phyloP scores from a whole-genome alignment of 345 rosid species.

The Isatis tinctoria region DNA sequence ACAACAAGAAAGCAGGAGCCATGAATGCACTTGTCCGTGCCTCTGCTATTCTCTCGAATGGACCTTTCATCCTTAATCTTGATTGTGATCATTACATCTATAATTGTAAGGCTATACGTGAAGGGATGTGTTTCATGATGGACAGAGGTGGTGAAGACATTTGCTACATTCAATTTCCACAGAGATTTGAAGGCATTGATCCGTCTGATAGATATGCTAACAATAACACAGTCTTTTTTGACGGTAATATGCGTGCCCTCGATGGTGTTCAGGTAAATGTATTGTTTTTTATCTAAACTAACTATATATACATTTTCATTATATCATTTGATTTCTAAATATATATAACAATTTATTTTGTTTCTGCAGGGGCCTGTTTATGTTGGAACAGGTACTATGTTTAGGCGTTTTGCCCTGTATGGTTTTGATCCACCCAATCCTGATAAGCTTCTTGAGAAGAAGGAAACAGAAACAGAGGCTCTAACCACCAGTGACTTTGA shows the following conservation, averaged over 20 bases:
- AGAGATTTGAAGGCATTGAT: constrained; percentile 96
- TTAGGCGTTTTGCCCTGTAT: constrained; percentile 86
- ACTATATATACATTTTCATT: background rate
- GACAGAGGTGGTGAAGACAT: constrained; percentile 87
- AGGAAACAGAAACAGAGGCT: constrained; percentile 59
- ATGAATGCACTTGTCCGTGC: constrained; percentile 89
- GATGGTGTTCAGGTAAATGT: constrained; percentile 80
- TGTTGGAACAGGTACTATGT: constrained; percentile 94
- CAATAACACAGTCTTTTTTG: constrained; percentile 92
- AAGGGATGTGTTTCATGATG: constrained; percentile 99
- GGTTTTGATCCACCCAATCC: constrained; percentile 83
- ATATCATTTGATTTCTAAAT: background rate
- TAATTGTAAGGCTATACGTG: constrained; percentile 83
- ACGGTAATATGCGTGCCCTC: constrained; percentile 94
- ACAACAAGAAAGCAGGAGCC: constrained; percentile 97
- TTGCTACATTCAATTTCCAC: constrained; percentile 93
- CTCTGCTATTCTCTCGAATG: constrained; percentile 88
- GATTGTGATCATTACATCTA: constrained; percentile 96
- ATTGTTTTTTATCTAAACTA: background rate
- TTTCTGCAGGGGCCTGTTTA: constrained; percentile 72
- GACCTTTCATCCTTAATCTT: constrained; percentile 86
- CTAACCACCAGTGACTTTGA: constrained; percentile 68
- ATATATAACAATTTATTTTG: background rate
- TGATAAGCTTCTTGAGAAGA: constrained; percentile 31
- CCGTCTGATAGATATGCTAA: constrained; percentile 95